Base-by-base conservation (phyloP, 2,329 filamentous ascomycete genomes). In the Scytalidium lignicola region DNA sequence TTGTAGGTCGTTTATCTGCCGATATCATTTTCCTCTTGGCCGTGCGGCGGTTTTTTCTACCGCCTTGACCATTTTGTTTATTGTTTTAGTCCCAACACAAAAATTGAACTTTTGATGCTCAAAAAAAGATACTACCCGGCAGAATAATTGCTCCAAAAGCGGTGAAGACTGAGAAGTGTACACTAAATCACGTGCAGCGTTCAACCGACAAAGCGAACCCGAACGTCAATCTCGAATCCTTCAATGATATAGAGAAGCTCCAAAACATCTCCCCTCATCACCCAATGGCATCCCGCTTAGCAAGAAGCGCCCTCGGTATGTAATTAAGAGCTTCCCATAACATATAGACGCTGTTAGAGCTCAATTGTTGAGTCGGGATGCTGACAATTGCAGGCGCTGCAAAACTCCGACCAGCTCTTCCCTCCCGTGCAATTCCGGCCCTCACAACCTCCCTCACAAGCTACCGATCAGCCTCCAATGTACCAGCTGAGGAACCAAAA, bases 221-320 rank as follows among this genome's bases (percentile, higher is more conserved):
- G 26, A 50, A 56, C 48, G 47, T 54, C 56, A 54, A 55, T 53
- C 58, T 52, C 57, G 51, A 51, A 56, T 56, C 54, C 49, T 51
- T 50, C 44, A 53, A 56, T 55, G 54, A 43, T 57, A 48, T 52
- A 55, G 54, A 56, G 54, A 61, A 64, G 60, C 63, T 64, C 54
- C 54, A 73, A 67, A 70, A 68, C 73, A 76, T 75, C 74, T 73
- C 71, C 74, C 71, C 74, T 74, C 72, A 78, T 75, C 71, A 73
- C 80, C 88, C 79, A 87, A 97, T 97, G 92, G 92, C 92, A 81
- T 96, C 90, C 75, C 90, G 91, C 81, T 82, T 97, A 79, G 90
- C 86, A 82, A 90, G 88, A 83, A 91, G 85, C 82, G 90, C 90
- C 77, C 78, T 92, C 76, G 88, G 92, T 97, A 84, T 73, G 90